Base-by-base conservation (phyloP, 1,284 basidiomycete genomes). In the Papiliotrema terrestris region DNA sequence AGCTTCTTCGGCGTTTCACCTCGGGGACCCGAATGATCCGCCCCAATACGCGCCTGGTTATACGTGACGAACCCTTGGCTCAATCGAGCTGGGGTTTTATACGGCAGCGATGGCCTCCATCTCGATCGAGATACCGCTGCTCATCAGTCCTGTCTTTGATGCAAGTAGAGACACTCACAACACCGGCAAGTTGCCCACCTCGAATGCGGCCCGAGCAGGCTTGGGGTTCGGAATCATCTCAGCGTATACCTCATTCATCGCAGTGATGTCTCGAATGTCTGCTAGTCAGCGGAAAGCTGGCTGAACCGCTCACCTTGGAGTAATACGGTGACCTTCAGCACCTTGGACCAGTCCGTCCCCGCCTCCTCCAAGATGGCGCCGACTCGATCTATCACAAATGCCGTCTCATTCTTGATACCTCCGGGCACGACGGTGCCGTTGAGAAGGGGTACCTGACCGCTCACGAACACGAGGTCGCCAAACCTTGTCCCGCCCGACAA, bases 381-480 rank as follows among this genome's bases (percentile, higher is more conserved):
- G 19, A 61, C 52, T 36, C 57, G 52, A 22, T 56, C 54, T 29
- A 61, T 47, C 26, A 57, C 57, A 19, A 54, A 45, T 2, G 56
- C 52, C n/a, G 60, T 61, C 57, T 61, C 60, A 37, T 61, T 61
- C 57, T 57, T 61, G 57, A 61, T 57, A 1, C 60, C 60, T 14
- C 60, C 60, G 9, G 60, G 57, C 3, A 61, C 55, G 19, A 61
- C 45, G 1, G 57, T 58, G 8, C 57, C 57, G 50, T 61, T 61
- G 20, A 58, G 4, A 14, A 52, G 15, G 15, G 60, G 60, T 1
- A 61, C 60, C 26, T 61, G 60, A 1, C 60, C 60, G 39, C 54
- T 56, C 35, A 61, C 60, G 32, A 58, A 61, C 45, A 61, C 60
- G 29, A 61, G 55, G 38, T 58, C 45, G 19, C 60, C 60, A 46